Conservation (phyloP, 345 rosid species). For the sweet orange (Citrus sinensis) region DNA sequence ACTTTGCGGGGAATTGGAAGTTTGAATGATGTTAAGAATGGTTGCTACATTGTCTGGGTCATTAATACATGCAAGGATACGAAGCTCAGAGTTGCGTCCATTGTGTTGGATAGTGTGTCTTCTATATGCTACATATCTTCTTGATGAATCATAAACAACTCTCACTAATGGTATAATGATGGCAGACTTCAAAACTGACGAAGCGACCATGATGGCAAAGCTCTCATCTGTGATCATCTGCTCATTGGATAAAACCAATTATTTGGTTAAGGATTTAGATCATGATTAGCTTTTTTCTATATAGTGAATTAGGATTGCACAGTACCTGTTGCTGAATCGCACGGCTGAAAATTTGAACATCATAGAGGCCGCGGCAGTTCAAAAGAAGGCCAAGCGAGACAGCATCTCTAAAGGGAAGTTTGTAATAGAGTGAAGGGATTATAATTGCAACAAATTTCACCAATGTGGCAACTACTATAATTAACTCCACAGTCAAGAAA, state of each 20-base stretch:
- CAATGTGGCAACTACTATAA: slow-evolving; percentile 11
- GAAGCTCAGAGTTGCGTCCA: slow-evolving; percentile 20
- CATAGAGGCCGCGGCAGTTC: slow-evolving; percentile 42
- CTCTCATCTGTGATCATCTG: slow-evolving; percentile 16
- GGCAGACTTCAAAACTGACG: slow-evolving; percentile 22
- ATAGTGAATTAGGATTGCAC: background rate
- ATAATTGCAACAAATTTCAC: slow-evolving; percentile 21
- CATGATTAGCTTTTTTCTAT: too few species aligned
- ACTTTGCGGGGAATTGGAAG: slow-evolving; percentile 25
- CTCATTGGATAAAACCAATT: too few species aligned
- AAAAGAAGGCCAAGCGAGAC: slow-evolving; percentile 32
- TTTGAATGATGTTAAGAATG: slow-evolving; percentile 29
- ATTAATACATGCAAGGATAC: slow-evolving; percentile 41
- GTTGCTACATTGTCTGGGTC: slow-evolving; percentile 28
- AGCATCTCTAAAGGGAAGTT: slow-evolving; percentile 41
- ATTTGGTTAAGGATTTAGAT: too few species aligned
- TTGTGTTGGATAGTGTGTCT: slow-evolving; percentile 30
- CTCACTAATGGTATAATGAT: slow-evolving; percentile 18
- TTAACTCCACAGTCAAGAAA: slow-evolving; percentile 8
- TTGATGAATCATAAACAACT: slow-evolving; percentile 30
- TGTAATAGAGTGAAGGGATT: slow-evolving; percentile 30
- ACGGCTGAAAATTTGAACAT: slow-evolving; percentile 27
- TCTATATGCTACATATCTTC: slow-evolving; percentile 38
- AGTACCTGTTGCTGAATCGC: slow-evolving; percentile 6
- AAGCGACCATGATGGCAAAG: slow-evolving; percentile 26